phyloP scores from a whole-genome alignment of 306 rosid species.

The Hippophae rhamnoides region DNA sequence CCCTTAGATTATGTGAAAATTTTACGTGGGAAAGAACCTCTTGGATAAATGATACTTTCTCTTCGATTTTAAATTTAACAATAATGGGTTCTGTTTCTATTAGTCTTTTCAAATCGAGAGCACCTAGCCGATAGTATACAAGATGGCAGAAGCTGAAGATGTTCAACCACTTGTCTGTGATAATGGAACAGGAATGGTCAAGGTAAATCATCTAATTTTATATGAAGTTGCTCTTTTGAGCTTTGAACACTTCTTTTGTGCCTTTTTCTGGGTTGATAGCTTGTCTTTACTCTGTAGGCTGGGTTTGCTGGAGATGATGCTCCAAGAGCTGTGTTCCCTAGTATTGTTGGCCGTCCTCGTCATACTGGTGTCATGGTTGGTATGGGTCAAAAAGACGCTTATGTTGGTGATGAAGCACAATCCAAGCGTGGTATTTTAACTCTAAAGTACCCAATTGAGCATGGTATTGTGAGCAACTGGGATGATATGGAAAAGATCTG shows the following conservation, averaged over 20 bases:
- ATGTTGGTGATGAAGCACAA: conserved; percentile 99
- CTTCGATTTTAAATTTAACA: too few species aligned
- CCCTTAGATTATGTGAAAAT: too few species aligned
- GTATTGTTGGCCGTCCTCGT: conserved; percentile 98
- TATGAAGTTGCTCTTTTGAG: neutral
- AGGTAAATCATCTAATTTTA: conserved; percentile 34
- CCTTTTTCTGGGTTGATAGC: conserved; percentile 2
- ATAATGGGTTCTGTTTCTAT: too few species aligned
- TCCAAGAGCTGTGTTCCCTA: conserved; percentile 98
- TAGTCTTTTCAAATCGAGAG: too few species aligned
- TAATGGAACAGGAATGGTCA: conserved; percentile 99
- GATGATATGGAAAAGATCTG: conserved; percentile 99
- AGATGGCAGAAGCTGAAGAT: conserved; percentile 96
- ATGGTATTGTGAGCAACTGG: conserved; percentile 99
- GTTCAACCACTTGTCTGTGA: conserved; percentile 99
- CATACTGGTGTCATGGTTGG: conserved; percentile 99
- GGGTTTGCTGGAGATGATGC: conserved; percentile 99
- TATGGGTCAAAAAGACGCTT: conserved; percentile 99
- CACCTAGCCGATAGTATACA: conserved; percentile 29
- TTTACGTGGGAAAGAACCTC: too few species aligned
- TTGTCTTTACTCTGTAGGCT: conserved; percentile 36
- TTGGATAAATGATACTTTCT: too few species aligned
- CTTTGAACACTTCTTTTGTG: neutral
- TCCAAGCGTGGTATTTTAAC: conserved; percentile 96
- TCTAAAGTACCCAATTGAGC: conserved; percentile 92